A percentile compares a stretch with the other conserved stretches of the same genome.
These are phyloP conservation scores for Effrenium voratum DNA, from an alignment of 73 alveolate species.

Conservation along the genomic window DNA sequence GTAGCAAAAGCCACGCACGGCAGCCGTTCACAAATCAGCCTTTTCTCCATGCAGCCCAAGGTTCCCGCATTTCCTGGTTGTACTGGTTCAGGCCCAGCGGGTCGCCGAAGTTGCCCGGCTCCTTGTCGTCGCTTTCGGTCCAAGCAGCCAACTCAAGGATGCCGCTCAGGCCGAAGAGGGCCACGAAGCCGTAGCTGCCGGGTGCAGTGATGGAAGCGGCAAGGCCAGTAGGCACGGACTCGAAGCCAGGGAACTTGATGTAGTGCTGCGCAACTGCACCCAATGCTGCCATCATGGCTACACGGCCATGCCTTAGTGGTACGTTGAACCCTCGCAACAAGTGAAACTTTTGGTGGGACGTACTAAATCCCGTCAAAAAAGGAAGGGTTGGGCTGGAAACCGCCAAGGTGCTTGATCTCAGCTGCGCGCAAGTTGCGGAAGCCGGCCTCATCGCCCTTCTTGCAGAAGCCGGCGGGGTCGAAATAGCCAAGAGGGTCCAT, in stretches of 20 bases:
- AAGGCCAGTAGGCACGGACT: slow-evolving; percentile 25
- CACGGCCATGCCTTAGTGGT: slow-evolving; percentile 57
- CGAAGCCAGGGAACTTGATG: slow-evolving; percentile 66
- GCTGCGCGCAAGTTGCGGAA: slow-evolving; percentile 63
- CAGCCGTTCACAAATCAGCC: no score
- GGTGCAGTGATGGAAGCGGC: slow-evolving; percentile 5
- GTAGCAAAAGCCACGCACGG: no score
- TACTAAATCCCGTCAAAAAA: no score
- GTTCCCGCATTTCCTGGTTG: slow-evolving; percentile 39
- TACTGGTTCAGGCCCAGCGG: slow-evolving; percentile 34
- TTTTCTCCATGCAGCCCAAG: no score
- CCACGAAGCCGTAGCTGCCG: slow-evolving; percentile 44
- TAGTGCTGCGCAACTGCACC: slow-evolving; percentile 38
- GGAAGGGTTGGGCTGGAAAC: no score
- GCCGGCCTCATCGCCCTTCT: slow-evolving; percentile 43
- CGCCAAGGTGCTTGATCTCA: slow-evolving; percentile 49
- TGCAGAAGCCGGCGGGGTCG: slow-evolving; percentile 61
- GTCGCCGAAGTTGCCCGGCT: slow-evolving; percentile 71
- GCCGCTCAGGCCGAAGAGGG: slow-evolving; percentile 11
- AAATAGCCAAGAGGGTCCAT: slow-evolving; percentile 28
- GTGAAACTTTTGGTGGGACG: no score
- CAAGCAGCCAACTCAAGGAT: slow-evolving; percentile 24
- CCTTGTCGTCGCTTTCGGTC: slow-evolving; percentile 56
- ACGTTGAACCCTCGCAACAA: no score
- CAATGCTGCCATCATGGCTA: slow-evolving; percentile 64